A percentile compares a stretch with the other conserved stretches of the same genome.
phyloP scores from a whole-genome alignment of 306 rosid genomes.

The Cicer cuneatum region DNA sequence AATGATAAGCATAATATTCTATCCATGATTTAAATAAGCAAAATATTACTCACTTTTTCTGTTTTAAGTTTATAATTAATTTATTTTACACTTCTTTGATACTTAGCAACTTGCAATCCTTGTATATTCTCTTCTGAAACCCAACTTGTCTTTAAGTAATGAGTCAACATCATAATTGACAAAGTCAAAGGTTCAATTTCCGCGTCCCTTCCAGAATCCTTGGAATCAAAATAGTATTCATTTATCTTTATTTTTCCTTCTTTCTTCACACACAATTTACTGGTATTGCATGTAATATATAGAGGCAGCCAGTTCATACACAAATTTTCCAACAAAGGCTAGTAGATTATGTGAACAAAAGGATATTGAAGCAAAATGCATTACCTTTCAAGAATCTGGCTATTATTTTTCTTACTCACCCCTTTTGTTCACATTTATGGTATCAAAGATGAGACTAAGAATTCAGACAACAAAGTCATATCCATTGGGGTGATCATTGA shows the following conservation, averaged over 20 bases:
- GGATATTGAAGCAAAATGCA: constrained; percentile 42
- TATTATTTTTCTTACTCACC: constrained; percentile 35
- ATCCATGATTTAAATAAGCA: not conserved
- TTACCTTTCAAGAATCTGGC: constrained; percentile 37
- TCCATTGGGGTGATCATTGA: constrained; percentile 51
- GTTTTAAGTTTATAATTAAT: not conserved
- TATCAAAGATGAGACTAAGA: constrained; percentile 6
- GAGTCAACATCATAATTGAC: constrained; percentile 34
- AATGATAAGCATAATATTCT: not conserved
- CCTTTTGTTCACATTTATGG: constrained; percentile 18
- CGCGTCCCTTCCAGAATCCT: constrained; percentile 27
- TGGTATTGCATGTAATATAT: not conserved
- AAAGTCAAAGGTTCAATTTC: constrained; percentile 25
- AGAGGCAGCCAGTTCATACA: not conserved
- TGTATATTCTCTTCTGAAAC: not conserved
- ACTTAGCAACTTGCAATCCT: not conserved
- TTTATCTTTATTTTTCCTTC: constrained; percentile 1
- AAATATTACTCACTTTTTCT: not conserved
- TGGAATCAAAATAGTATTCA: constrained; percentile 1
- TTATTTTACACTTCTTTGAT: not conserved
- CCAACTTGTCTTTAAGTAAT: constrained; percentile 1
- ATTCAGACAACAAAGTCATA: constrained; percentile 29
- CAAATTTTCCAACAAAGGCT: not conserved
- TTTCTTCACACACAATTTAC: not conserved
- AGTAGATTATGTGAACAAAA: constrained; percentile 1